Evolutionary conservation across 2,329 filamentous ascomycete genomes (phyloP).

Genomic region (Botrytis deweyae): DNA sequence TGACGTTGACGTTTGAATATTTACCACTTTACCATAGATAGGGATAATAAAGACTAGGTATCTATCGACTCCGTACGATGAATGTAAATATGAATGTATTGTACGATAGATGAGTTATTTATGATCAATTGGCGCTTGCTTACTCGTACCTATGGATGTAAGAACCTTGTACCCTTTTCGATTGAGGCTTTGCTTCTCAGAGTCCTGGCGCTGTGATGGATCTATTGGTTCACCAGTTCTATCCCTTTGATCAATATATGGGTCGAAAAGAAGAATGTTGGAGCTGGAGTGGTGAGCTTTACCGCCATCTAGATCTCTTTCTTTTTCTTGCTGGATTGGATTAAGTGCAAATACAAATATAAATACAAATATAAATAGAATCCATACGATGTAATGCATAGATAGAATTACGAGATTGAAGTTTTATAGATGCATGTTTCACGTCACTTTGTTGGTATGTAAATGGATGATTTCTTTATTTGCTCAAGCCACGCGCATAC

Average conservation of each 20-base stretch:
- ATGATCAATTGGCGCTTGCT: conserved; percentile 9
- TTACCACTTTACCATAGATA: neutral
- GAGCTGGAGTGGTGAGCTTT: neutral
- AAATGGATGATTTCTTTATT: neutral
- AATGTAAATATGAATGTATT: neutral
- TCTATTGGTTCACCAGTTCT: conserved; percentile 3
- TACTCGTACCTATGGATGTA: neutral
- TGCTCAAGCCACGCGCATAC: neutral
- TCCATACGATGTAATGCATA: neutral
- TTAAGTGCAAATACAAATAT: neutral
- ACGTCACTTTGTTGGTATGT: neutral
- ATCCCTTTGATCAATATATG: neutral
- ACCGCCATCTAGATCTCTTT: neutral
- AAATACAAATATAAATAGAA: no score
- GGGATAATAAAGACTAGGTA: neutral
- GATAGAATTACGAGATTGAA: neutral
- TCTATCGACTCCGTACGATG: no score
- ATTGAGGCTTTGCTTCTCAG: neutral
- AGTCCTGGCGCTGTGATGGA: neutral
- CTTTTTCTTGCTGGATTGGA: neutral
- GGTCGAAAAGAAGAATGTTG: neutral
- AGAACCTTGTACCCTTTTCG: no score
- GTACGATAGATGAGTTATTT: neutral
- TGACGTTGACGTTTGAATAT: neutral
- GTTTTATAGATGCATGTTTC: neutral